Evolutionary conservation across 2,329 filamentous ascomycete genomes (phyloP).

Genomic region (Cladosporium sp.): DNA sequence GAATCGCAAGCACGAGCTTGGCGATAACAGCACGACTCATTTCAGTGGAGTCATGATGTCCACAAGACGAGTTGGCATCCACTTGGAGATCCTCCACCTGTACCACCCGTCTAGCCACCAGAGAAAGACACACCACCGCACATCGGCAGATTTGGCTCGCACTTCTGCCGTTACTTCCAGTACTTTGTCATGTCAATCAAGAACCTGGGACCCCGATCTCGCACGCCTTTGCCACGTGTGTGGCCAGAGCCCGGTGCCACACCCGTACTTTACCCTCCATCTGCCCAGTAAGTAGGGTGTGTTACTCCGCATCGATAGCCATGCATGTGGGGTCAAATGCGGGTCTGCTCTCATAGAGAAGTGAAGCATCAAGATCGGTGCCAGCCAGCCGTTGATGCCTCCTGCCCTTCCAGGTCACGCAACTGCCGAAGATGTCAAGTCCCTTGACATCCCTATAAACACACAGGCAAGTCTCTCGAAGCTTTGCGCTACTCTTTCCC

Average conservation of each 20-base stretch:
- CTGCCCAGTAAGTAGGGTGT: too few relatives aligned
- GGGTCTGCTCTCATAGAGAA: not conserved
- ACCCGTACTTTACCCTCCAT: too few relatives aligned
- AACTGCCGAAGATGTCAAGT: not conserved
- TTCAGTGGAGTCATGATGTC: constrained; percentile 3
- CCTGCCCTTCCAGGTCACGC: not conserved
- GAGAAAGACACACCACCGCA: too few relatives aligned
- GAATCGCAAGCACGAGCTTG: not conserved
- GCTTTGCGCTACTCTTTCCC: not conserved
- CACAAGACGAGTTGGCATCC: not conserved
- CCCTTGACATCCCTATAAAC: not conserved
- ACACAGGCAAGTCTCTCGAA: not conserved
- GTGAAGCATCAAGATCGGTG: not conserved
- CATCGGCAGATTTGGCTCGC: not conserved
- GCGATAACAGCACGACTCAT: not conserved
- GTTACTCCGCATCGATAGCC: constrained; percentile 2
- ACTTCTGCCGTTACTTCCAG: not conserved
- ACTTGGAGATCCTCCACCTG: not conserved
- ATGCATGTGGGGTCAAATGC: constrained; percentile 1
- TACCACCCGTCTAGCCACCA: not conserved
- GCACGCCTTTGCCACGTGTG: not conserved
- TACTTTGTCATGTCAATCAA: not conserved
- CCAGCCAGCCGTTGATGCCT: not conserved
- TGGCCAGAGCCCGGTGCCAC: not conserved
- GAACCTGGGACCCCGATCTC: not conserved